Evolutionary conservation across 768 basidiomycete genomes (phyloP), one percentile per base, ranked within the genome.

Genomic region (Tulasnella sp.): DNA sequence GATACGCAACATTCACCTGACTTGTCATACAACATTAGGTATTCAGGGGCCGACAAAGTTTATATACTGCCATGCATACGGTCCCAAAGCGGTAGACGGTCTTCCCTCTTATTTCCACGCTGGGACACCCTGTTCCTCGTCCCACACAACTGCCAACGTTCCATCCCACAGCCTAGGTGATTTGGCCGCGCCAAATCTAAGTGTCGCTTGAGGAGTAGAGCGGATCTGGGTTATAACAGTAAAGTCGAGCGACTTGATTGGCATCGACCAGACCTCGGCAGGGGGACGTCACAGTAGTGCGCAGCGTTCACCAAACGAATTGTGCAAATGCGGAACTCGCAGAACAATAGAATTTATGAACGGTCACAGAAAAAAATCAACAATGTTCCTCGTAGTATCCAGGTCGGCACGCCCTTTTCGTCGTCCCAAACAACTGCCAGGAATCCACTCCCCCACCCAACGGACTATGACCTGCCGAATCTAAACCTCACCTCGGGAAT

Each of bases 401-500:
- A 52, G 3, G 4, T 52, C 7, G 52, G 24, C 21, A 6, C 4
- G 24, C 52, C 52, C 21, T 7, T 52, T n/a, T 52, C 24, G 8
- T 52, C 52, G 21, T 52, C 52, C 24, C 52, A 52, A 52, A 52
- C 52, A 21, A 52, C 24, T 52, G 52, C 52, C 3, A 24, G n/a
- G 3, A 52, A 24, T 21, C 52, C 52, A 8, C 1, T 12, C 52
- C 24, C 14, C 21, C 5, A 7, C 52, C 0, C 4, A 5, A 10
- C 0, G 24, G 3, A 5, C 21, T 24, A 8, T 21, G 3, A 3
- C 24, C 24, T n/a, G 7, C 5, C 0, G 1, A 24, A n/a, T n/a
- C 3, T 44, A 44, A 44, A 44, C 44, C 3, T 52, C n/a, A 52
- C 52, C 10, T 24, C 24, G 8, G 21, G 0, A 10, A 52, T 52